Base-by-base conservation (phyloP, 495 filamentous ascomycete genomes). In the Talaromyces trachyspermus region DNA sequence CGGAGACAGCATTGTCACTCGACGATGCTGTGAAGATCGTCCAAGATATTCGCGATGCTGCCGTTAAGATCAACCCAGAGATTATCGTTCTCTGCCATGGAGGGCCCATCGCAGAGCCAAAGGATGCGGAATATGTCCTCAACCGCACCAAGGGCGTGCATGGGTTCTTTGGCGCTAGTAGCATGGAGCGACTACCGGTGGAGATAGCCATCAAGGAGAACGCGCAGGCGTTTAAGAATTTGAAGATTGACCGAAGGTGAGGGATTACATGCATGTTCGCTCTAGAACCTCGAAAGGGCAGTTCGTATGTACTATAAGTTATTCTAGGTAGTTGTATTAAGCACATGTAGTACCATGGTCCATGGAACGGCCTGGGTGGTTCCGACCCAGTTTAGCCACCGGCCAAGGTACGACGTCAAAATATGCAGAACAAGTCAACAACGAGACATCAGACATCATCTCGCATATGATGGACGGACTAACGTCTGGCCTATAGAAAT, bases 131-230 rank as follows among this genome's bases (percentile, higher is more conserved):
- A 56, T 84, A 75, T 60, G 75, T 87, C 22, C 57, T 87, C 1
- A 62, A 63, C 35, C 59, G 74, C 52, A 79, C 74, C 8, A 68
- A 66, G 29, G 81, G 81, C 1, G 66, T 85, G 17, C 81, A 86
- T 64, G 81, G 81, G 2, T 86, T 87, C 53, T 86, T 77, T 61
- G 83, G 83, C 0, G 83, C 83, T 20, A 84, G 80, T 49, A 81
- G 76, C 50, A 81, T 87, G 76, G 83, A 86, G 66, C 66, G 81
- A 27, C 64, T 85, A 54, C 83, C 83, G 11, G 82, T 86, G 22
- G 83, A 87, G 63, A 60, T 68, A 49, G 83, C 81, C 1, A 80
- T 86, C 45, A 71, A 75, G 50, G 64, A 79, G 20, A 79, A 78
- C 49, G 80, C 78, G 49, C 73, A 60, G 58, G 56, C 54, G 17